These are phyloP conservation scores for Chlorella sp. DNA, from an alignment of 139 green algal genomes.

Conservation along the genomic window DNA sequence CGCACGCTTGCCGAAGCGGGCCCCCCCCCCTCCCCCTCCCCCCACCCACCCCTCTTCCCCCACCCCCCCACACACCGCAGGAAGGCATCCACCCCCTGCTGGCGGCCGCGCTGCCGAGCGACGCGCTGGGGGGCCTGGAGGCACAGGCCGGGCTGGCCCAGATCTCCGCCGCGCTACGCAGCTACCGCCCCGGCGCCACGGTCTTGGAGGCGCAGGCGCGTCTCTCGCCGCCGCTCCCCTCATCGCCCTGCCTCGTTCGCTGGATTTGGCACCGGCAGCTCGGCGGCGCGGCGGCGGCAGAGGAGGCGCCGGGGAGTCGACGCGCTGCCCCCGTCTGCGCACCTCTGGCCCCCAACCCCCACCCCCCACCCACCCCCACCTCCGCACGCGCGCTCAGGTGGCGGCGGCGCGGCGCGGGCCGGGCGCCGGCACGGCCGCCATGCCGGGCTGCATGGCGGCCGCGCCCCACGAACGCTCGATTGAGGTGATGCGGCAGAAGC, in stretches of 20 bases:
- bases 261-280: too few relatives aligned
- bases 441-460: constrained; percentile 44
- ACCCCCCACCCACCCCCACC: too few relatives aligned
- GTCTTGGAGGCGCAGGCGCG: constrained; percentile 92
- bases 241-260: too few relatives aligned
- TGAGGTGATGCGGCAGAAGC: constrained; percentile 79
- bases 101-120: constrained; percentile 53
- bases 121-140: constrained; percentile 43
- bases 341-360: too few relatives aligned
- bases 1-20: background rate
- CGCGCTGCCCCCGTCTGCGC: too few relatives aligned
- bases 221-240: too few relatives aligned
- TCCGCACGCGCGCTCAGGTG: too few relatives aligned
- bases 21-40: background rate
- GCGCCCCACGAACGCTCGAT: constrained; percentile 36
- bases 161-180: constrained; percentile 68
- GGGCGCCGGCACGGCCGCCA: constrained; percentile 28
- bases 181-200: constrained; percentile 82
- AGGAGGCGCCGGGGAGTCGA: too few relatives aligned
- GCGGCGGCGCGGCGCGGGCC: constrained; percentile 44
- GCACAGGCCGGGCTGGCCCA: constrained; percentile 61
- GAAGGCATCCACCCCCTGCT: constrained; percentile 84
- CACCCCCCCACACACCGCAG: background rate
- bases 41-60: background rate
- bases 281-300: too few relatives aligned